Percentiles rank a stretch among this genome's conserved stretches.
phyloP scores from a whole-genome alignment of 176 grass and related monocot species.

The Oropetium thomaeum region DNA sequence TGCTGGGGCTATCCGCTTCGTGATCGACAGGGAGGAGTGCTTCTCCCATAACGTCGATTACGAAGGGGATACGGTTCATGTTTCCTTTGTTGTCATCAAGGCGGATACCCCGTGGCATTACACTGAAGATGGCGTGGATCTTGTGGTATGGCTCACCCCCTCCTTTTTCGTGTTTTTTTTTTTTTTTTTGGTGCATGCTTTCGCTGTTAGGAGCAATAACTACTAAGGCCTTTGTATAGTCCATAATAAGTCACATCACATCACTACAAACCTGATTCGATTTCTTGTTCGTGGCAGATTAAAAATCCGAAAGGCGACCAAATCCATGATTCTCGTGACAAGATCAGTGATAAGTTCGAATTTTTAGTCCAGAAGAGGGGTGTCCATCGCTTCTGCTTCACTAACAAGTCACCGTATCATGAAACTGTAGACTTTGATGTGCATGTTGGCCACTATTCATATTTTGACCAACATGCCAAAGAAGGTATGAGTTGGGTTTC shows the following conservation, averaged over 20 bases:
- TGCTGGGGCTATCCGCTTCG: conserved; percentile 67
- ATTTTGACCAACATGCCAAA: conserved; percentile 86
- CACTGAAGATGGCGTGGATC: conserved; percentile 75
- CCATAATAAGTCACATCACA: background rate
- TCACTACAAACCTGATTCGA: background rate
- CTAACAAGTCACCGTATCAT: conserved; percentile 84
- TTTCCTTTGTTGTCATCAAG: conserved; percentile 93
- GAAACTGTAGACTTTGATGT: conserved; percentile 95
- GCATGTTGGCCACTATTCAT: conserved; percentile 68
- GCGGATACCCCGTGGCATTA: conserved; percentile 90
- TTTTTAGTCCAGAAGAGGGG: conserved; percentile 76
- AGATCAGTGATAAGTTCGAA: conserved; percentile 90
- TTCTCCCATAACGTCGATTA: conserved; percentile 85
- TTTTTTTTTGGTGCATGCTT: too few relatives aligned
- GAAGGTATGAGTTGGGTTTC: conserved; percentile 51
- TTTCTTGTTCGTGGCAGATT: conserved; percentile 46
- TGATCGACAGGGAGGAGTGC: conserved; percentile 93
- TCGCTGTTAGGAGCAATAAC: background rate
- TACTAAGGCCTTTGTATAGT: background rate
- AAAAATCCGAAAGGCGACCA: conserved; percentile 67
- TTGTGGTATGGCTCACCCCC: conserved; percentile 59
- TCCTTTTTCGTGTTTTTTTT: background rate
- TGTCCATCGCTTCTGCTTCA: conserved; percentile 88
- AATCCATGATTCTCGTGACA: conserved; percentile 70
- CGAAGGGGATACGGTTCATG: conserved; percentile 78